Base-by-base conservation (phyloP, 306 rosid genomes). In the Leucaena leucocephala region DNA sequence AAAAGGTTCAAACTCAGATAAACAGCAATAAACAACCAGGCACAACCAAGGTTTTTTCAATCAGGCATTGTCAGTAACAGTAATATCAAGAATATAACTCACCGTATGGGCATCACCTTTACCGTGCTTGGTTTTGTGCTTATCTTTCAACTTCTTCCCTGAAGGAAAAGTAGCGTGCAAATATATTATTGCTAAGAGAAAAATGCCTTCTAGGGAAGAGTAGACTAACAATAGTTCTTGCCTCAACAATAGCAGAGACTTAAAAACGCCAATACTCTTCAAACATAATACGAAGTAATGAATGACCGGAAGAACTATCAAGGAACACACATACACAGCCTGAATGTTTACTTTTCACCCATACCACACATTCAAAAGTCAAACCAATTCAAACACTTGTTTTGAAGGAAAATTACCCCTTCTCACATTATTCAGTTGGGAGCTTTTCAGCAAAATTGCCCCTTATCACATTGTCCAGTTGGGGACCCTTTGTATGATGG, bases 101-200 rank as follows among this genome's bases (percentile, higher is more conserved):
- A 95, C 98, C 83, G 10, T 63, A 49, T 19, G 81, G 49, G 11
- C 78, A 81, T 76, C 91, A 38, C 85, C 86, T 82, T 85, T 88
- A 67, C 76, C 78, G 70, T 44, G 85, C 76, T 91, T 92, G 67
- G 82, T 85, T 80, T 76, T 90, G 91, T 82, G 88, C 77, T 55
- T 86, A 71, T 90, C 98, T 85, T 90, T 95, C 33, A 81, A 81
- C 83, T 86, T 91, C 91, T 87, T 95, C 61, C 86, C 98, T 91
- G 90, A 80, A 58, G 78, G 65, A 68, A 71, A 19, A 74, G 86
- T 40, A 77, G 46, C 22, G 55, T 43, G 48, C 45, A 21, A 75
- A 73, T 62, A 78, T 52, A 68, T 38, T 62, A 44, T 71, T 74
- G 34, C 48, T 59, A 72, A n/a, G 34, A 12, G 54, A n/a, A 71